Base-by-base conservation (phyloP, 2,329 filamentous ascomycete genomes). In the Tetracladium maxilliforme region DNA sequence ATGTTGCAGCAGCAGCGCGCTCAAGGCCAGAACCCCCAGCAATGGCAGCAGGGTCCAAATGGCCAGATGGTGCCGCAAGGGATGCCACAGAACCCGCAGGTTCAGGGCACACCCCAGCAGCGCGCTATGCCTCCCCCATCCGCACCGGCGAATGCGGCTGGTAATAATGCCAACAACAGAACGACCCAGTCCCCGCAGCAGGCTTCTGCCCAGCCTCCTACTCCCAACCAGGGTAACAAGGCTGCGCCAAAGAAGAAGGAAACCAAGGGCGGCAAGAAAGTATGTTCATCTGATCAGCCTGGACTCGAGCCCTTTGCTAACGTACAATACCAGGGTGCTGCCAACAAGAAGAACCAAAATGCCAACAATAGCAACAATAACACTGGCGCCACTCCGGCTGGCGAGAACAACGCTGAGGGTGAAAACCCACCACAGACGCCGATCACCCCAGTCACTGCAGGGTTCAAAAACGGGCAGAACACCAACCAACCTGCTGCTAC, bases 171-270 rank as follows among this genome's bases (percentile, higher is more conserved):
- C 27, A 65, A 68, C 38, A 63, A 58, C 33, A 56, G 64, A 32
- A 61, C 56, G 21, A 64, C 69, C 10, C 66, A 65, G 9, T 73
- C 70, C 11, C 72, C 70, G 14, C 70, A 74, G 38, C 64, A 68
- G 36, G 64, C 63, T 33, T 69, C 63, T 30, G 64, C 70, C 6
- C 76, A 75, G 18, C 80, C 81, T 2, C 80, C 80, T 2, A 90
- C 81, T 4, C 81, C 81, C 2, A 73, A 70, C 25, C 77, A 82
- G 43, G 48, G 58, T 3, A 75, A 72, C 43, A 87, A 87, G 56
- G 51, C 75, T 4, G 72, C 69, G 17, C 76, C 78, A 1, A 86
- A 82, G 50, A 87, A 87, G 64, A 80, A 82, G 57, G 70, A 72
- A 16, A 56, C 53, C 5, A 76, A 75, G 49, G 63, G 58, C 32